Base-by-base conservation (phyloP, 306 rosid genomes). In the Begonia peltatifolia region DNA sequence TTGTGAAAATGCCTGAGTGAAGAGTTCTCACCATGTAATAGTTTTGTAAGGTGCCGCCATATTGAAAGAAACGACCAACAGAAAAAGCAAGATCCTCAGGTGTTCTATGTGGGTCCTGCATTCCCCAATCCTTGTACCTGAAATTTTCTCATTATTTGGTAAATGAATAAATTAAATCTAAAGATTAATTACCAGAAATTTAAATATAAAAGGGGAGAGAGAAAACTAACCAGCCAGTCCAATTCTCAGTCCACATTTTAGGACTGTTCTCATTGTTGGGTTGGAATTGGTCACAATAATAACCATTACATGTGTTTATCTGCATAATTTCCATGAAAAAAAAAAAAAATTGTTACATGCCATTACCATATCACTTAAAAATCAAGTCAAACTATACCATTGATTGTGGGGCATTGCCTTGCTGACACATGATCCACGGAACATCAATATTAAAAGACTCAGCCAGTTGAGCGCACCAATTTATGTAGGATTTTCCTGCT, bases 351-450 rank as follows among this genome's bases (percentile, higher is more conserved):
- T 5, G 23, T 23, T 13, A 49, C 53, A 9, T 6, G 50, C 6
- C 7, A 6, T 30, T 7, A 30, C 3, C 38, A 30, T 30, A 7
- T 30, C 38, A 30, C 38, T 30, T 30, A 30, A 14, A 18, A 8
- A 16, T 3, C 4, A 49, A 14, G 4, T 0, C 10, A 0, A 2
- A 12, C 23, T 0, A 8, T 73, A 73, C 83, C 74, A 71, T 80
- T 9, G 87, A 72, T 10, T 66, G 53, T 5, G 87, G 83, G 14
- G 87, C 83, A 43, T 76, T 71, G 0, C 1, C 2, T 13, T 80
- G 61, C 8, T 80, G 83, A 46, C 83, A 80, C 87, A 80, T 80
- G 15, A 76, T 71, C 87, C 87, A 80, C 41, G 87, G 87, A 46
- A 80, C 76, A 2, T 78, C 84, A 11, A 74, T 13, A 14, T 77